These are phyloP conservation scores for Naematelia aurantialba DNA, from an alignment of 768 basidiomycete species.

Conservation along the genomic window DNA sequence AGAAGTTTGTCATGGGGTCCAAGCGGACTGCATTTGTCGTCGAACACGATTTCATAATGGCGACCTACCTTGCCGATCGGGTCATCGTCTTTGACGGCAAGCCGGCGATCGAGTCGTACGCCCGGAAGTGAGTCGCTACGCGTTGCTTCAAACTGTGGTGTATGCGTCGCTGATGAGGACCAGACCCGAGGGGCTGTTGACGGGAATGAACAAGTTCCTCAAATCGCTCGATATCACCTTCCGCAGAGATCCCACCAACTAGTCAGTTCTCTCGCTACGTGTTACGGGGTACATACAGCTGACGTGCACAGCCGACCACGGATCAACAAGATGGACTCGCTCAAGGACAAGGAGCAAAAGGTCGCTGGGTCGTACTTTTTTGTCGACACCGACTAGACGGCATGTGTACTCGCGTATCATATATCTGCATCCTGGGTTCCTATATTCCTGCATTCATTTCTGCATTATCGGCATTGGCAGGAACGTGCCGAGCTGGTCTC, in stretches of 20 bases:
- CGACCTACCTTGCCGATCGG: conserved; percentile 96
- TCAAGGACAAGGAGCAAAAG: conserved; percentile 54
- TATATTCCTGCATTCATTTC: no score
- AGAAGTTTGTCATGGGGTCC: conserved; percentile 91
- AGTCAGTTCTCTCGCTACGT: conserved; percentile 20
- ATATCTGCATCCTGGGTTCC: not conserved
- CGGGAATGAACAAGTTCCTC: conserved; percentile 98
- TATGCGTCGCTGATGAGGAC: conserved; percentile 2
- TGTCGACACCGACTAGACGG: conserved; percentile 37
- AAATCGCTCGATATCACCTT: conserved; percentile 95
- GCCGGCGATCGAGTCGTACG: conserved; percentile 82
- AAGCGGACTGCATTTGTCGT: conserved; percentile 99
- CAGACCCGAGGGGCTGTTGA: conserved; percentile 87
- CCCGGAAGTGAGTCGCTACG: conserved; percentile 67
- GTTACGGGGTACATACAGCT: not conserved
- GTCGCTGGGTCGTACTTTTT: conserved; percentile 44
- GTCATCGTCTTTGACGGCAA: conserved; percentile 53
- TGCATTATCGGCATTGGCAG: no score
- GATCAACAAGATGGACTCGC: conserved; percentile 55
- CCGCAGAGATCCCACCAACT: conserved; percentile 83
- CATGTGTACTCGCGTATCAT: not conserved
- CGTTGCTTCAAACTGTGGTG: not conserved
- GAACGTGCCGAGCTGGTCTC: no score
- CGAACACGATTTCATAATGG: conserved; percentile 99
- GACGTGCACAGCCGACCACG: conserved; percentile 42